Conservation (phyloP, 1,139 yeast genomes). For the Yamadazyma triangularis region DNA sequence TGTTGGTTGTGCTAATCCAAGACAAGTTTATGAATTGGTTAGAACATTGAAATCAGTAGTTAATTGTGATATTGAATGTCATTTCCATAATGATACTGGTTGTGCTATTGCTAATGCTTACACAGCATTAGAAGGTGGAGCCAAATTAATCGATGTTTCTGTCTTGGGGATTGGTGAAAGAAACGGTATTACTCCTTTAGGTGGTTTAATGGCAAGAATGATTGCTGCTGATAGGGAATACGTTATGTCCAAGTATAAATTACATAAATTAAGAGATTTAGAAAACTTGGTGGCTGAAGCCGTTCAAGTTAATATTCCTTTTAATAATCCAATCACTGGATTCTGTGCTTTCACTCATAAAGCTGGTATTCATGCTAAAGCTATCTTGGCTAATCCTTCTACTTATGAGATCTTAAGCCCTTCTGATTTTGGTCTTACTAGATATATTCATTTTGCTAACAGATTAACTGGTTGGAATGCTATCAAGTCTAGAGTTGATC, state of each 20-base stretch:
- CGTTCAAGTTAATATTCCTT: constrained; percentile 54
- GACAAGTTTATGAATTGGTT: constrained; percentile 57
- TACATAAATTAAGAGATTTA: constrained; percentile 50
- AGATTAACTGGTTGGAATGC: constrained; percentile 56
- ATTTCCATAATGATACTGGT: constrained; percentile 60
- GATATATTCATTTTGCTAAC: constrained; percentile 58
- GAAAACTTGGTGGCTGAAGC: constrained; percentile 57
- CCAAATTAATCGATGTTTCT: constrained; percentile 52
- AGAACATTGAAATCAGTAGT: constrained; percentile 56
- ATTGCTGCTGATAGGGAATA: constrained; percentile 57
- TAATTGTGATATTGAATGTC: constrained; percentile 55
- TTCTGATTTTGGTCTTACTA: constrained; percentile 52
- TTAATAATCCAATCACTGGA: constrained; percentile 59
- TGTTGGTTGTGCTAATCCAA: constrained; percentile 58
- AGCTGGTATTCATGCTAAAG: constrained; percentile 61
- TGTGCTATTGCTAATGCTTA: constrained; percentile 61
- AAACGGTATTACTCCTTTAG: constrained; percentile 57
- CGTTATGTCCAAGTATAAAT: constrained; percentile 52
- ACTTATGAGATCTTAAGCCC: constrained; percentile 57
- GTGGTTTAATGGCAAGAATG: constrained; percentile 62
- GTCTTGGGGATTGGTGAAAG: constrained; percentile 60
- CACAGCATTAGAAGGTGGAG: constrained; percentile 61
- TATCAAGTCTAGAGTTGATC: constrained; percentile 45
- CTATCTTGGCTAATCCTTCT: constrained; percentile 56
- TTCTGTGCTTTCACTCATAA: constrained; percentile 62